These are phyloP conservation scores for Aureobasidium namibiae DNA, from an alignment of 2,329 filamentous ascomycete species.

Conservation along the genomic window DNA sequence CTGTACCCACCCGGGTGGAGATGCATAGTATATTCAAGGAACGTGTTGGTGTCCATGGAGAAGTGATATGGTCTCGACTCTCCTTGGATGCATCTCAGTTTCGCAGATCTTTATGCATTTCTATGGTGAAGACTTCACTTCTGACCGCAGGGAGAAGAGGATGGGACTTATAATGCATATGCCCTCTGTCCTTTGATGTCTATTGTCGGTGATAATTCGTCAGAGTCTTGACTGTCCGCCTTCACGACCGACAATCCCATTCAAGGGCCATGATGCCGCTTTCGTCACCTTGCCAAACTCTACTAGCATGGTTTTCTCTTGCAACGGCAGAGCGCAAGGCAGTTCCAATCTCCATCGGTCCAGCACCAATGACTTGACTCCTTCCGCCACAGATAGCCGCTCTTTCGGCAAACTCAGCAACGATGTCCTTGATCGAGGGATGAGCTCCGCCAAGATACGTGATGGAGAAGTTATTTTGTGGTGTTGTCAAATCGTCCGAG, in stretches of 20 bases:
- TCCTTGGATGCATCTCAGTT: no score
- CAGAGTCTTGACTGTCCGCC: not conserved
- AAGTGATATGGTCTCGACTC: no score
- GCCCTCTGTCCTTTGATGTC: no score
- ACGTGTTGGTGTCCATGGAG: no score
- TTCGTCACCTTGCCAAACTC: slow-evolving; percentile 14
- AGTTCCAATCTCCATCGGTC: slow-evolving; percentile 12
- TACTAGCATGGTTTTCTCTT: slow-evolving; percentile 7
- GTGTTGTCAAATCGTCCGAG: not conserved
- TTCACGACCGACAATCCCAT: slow-evolving; percentile 14
- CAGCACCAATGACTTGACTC: slow-evolving; percentile 12
- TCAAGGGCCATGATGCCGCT: slow-evolving; percentile 13
- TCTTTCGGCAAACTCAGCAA: slow-evolving; percentile 9
- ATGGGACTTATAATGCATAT: no score
- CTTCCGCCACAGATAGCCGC: slow-evolving; percentile 10
- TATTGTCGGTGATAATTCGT: no score
- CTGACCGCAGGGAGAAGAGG: no score
- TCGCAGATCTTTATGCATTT: no score
- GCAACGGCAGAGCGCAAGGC: slow-evolving; percentile 12
- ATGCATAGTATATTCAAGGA: no score
- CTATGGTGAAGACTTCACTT: no score
- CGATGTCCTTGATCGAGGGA: slow-evolving; percentile 11
- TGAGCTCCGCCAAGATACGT: slow-evolving; percentile 8
- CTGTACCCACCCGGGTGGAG: no score
- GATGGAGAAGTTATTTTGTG: not conserved